These are phyloP conservation scores for Microdochium bolleyi DNA, from an alignment of 2,329 filamentous ascomycete genomes.

Conservation along the genomic window DNA sequence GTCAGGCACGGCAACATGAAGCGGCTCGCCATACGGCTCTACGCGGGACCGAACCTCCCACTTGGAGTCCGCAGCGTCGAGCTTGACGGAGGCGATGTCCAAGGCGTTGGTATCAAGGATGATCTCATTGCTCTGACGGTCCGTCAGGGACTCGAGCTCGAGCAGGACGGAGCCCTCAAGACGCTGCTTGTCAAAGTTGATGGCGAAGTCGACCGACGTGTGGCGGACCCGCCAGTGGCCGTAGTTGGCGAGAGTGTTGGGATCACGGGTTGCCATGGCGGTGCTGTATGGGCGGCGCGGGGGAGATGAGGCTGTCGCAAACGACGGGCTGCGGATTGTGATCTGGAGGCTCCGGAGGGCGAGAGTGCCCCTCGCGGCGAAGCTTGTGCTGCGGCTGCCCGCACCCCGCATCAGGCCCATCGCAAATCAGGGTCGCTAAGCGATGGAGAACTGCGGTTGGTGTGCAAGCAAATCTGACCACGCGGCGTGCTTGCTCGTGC, in stretches of 20 bases:
- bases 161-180: conserved; percentile 72
- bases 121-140: conserved; percentile 66
- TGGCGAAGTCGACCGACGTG: conserved; percentile 70
- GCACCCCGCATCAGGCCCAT: conserved; percentile 14
- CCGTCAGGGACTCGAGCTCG: conserved; percentile 67
- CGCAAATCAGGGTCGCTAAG: too few species aligned
- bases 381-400: conserved; percentile 1
- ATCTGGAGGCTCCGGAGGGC: conserved; percentile 18
- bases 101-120: conserved; percentile 85
- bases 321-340: conserved; percentile 15
- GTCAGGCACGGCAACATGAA: conserved; percentile 54
- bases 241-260: conserved; percentile 89
- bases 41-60: conserved; percentile 65
- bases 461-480: too few species aligned
- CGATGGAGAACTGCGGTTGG: too few species aligned
- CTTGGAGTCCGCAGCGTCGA: conserved; percentile 54
- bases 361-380: conserved; percentile 12
- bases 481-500: too few species aligned
- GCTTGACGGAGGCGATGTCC: conserved; percentile 61
- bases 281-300: conserved; percentile 9
- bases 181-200: conserved; percentile 75
- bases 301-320: conserved; percentile 1
- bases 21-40: conserved; percentile 67
- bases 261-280: conserved; percentile 54
- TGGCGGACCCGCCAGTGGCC: conserved; percentile 79